Percentiles rank a stretch among this genome's conserved stretches.
Conservation (phyloP, 2,329 filamentous ascomycete species). For the Nemania sp. region DNA sequence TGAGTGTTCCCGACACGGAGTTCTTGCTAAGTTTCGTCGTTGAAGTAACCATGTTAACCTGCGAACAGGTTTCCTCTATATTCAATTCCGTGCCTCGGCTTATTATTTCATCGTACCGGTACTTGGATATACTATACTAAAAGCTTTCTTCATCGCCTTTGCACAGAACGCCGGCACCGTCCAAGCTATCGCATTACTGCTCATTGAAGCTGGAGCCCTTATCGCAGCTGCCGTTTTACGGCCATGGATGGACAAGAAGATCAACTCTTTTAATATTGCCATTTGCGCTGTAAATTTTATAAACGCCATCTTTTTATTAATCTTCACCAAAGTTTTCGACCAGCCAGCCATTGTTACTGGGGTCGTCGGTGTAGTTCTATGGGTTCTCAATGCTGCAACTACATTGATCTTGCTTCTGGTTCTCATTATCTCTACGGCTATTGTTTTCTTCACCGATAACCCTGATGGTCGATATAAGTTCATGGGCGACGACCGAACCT, state of each 20-base stretch:
- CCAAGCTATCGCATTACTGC: constrained; percentile 79
- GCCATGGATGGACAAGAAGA: constrained; percentile 99
- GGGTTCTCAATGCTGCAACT: constrained; percentile 83
- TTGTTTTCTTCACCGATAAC: constrained; percentile 88
- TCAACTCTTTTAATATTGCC: constrained; percentile 93
- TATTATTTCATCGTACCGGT: constrained; percentile 92
- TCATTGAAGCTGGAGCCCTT: constrained; percentile 79
- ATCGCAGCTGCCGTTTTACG: constrained; percentile 78
- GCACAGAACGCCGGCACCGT: constrained; percentile 70
- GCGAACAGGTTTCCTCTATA: constrained; percentile 78
- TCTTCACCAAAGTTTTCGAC: constrained; percentile 86
- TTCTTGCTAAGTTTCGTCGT: not conserved
- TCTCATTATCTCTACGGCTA: constrained; percentile 71
- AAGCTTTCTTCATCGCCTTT: constrained; percentile 86
- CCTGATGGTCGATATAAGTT: constrained; percentile 93
- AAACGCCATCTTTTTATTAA: constrained; percentile 83
- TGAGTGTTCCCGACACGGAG: constrained; percentile 22
- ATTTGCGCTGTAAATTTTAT: constrained; percentile 90
- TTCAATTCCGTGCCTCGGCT: constrained; percentile 92
- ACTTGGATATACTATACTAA: constrained; percentile 78
- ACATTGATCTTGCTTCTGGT: constrained; percentile 81
- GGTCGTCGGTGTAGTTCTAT: constrained; percentile 86
- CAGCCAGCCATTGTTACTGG: constrained; percentile 82
- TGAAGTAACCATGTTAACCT: not conserved
- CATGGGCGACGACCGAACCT: constrained; percentile 94